These are phyloP conservation scores for Plasmodium adleri DNA, from an alignment of 169 alveolate genomes.

Conservation along the genomic window DNA sequence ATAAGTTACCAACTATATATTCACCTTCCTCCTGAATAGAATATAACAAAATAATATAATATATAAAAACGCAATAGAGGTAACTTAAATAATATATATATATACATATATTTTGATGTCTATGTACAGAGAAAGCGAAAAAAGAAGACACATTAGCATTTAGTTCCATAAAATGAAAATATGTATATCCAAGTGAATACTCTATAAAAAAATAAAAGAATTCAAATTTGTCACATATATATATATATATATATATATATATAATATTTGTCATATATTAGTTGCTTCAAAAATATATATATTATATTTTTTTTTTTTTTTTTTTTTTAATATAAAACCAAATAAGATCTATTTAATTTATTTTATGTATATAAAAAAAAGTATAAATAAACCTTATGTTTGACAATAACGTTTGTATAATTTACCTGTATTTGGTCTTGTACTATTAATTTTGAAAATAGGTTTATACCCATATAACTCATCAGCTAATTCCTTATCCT, in stretches of 20 bases:
- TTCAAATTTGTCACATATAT: too few relatives aligned
- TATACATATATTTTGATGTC: neutral
- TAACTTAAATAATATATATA: neutral
- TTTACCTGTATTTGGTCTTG: slow-evolving; percentile 72
- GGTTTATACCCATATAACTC: slow-evolving; percentile 68
- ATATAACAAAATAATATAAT: neutral
- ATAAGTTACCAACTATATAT: slow-evolving; percentile 54
- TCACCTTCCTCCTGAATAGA: slow-evolving; percentile 69
- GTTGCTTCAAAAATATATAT: neutral
- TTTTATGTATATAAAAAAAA: neutral
- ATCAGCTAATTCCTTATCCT: slow-evolving; percentile 52
- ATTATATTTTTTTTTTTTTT: neutral
- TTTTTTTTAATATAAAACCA: neutral
- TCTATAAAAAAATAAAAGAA: slow-evolving; percentile 17
- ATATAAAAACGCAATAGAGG: neutral
- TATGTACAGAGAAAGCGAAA: slow-evolving; percentile 70
- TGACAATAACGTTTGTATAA: neutral
- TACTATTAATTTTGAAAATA: slow-evolving; percentile 49
- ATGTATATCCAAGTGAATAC: slow-evolving; percentile 66
- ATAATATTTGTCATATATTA: too few relatives aligned
- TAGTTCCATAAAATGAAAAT: slow-evolving; percentile 67
- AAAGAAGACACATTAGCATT: slow-evolving; percentile 30
- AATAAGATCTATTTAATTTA: neutral
- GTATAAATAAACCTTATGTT: neutral
- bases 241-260: too few relatives aligned